Conservation (phyloP, 805 yeast species). For the Hemisphaericaspora nanyangensis region DNA sequence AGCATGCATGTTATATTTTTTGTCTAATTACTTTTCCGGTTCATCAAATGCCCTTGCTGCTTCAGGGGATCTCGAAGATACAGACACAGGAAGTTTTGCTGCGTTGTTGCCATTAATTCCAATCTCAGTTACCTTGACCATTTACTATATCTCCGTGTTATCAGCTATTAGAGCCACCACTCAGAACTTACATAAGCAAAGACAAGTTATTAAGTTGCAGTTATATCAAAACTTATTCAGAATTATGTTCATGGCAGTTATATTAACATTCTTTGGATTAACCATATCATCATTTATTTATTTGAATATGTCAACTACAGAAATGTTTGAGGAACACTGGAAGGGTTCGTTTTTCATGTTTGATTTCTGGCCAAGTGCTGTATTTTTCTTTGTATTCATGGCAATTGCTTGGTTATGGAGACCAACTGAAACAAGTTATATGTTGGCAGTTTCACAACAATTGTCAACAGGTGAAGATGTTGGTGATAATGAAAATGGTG, state of each 20-base stretch:
- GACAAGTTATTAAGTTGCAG: slow-evolving; percentile 84
- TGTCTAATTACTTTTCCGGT: slow-evolving; percentile 31
- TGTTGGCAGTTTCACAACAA: slow-evolving; percentile 92
- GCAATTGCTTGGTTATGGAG: slow-evolving; percentile 92
- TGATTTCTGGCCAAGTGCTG: slow-evolving; percentile 93
- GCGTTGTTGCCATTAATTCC: slow-evolving; percentile 68
- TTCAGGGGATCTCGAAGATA: slow-evolving; percentile 41
- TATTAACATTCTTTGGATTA: slow-evolving; percentile 68
- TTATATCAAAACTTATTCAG: slow-evolving; percentile 80
- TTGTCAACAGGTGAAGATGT: slow-evolving; percentile 67
- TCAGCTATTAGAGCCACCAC: slow-evolving; percentile 73
- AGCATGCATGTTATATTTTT: slow-evolving; percentile 31
- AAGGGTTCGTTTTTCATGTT: slow-evolving; percentile 81
- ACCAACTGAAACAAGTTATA: slow-evolving; percentile 92
- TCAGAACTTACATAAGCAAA: slow-evolving; percentile 65
- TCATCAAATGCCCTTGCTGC: slow-evolving; percentile 18
- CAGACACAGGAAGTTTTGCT: slow-evolving; percentile 42
- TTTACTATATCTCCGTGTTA: slow-evolving; percentile 72
- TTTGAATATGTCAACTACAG: slow-evolving; percentile 69
- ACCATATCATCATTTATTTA: slow-evolving; percentile 65
- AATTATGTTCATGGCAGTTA: slow-evolving; percentile 67
- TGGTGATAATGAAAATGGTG: slow-evolving; percentile 24
- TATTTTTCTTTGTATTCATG: slow-evolving; percentile 79
- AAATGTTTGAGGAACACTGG: slow-evolving; percentile 86
- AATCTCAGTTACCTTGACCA: slow-evolving; percentile 60